Percentiles rank a stretch among this genome's conserved stretches.
phyloP scores from a whole-genome alignment of 148 eudicot genomes.

The Cornus kousa region DNA sequence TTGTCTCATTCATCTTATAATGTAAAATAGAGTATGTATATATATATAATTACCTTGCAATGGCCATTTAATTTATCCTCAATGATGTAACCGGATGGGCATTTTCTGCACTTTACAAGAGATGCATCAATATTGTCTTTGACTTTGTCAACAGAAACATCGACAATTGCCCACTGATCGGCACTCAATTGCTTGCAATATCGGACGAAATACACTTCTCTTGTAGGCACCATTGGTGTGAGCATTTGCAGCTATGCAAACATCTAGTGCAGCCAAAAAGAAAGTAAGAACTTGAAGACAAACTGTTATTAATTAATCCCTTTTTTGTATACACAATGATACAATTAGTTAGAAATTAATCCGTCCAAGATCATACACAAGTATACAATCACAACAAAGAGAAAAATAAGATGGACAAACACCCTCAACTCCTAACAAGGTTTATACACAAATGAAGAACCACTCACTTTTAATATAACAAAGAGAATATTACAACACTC shows the following conservation, averaged over 20 bases:
- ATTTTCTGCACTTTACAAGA: slow-evolving; percentile 68
- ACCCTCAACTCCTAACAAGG: no score
- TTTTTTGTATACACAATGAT: no score
- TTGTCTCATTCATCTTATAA: no score
- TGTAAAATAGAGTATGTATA: not conserved
- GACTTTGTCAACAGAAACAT: slow-evolving; percentile 76
- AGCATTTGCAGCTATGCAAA: slow-evolving; percentile 96
- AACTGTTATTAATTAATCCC: no score
- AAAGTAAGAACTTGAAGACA: not conserved
- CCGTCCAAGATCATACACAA: no score
- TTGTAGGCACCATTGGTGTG: slow-evolving; percentile 80
- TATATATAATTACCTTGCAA: slow-evolving; percentile 70
- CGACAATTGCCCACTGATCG: slow-evolving; percentile 90
- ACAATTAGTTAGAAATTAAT: no score
- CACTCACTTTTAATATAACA: no score
- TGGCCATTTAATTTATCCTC: slow-evolving; percentile 90
- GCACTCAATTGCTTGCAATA: slow-evolving; percentile 70
- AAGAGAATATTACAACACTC: no score
- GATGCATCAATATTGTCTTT: slow-evolving; percentile 76
- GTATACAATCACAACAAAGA: no score
- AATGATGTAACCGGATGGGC: slow-evolving; percentile 93
- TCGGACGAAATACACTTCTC: slow-evolving; percentile 92
- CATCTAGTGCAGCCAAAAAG: slow-evolving; percentile 56
- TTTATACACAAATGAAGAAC: no score
- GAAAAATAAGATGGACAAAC: no score